Percentiles rank a stretch among this genome's conserved stretches.
These are phyloP conservation scores for Moesziomyces sp. DNA, from an alignment of 1,284 basidiomycete genomes.

Conservation along the genomic window DNA sequence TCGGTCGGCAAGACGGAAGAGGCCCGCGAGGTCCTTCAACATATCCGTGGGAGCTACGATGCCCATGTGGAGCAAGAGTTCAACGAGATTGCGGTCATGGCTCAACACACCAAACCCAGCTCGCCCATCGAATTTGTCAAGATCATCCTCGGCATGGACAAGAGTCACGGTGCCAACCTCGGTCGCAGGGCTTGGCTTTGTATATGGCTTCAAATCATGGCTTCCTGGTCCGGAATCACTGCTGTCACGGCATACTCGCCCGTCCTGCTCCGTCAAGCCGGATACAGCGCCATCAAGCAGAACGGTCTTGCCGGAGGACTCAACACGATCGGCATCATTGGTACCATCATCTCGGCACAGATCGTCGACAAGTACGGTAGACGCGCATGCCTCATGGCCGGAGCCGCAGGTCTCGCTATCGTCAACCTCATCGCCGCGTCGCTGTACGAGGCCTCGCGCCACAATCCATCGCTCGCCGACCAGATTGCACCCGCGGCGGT, in stretches of 20 bases:
- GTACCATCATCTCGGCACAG: neutral
- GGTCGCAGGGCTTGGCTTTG: neutral
- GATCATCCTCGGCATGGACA: neutral
- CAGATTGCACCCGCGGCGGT: neutral
- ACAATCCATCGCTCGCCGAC: neutral
- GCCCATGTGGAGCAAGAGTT: neutral
- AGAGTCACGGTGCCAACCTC: neutral
- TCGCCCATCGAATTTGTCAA: neutral
- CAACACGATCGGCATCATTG: neutral
- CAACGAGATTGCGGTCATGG: neutral
- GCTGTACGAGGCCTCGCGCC: conserved; percentile 1
- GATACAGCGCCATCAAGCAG: neutral
- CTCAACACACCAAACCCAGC: neutral
- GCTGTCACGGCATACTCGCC: neutral
- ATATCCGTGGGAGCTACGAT: neutral
- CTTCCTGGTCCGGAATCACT: neutral
- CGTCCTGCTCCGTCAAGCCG: neutral
- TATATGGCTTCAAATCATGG: neutral
- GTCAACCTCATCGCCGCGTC: neutral
- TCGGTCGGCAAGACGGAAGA: neutral
- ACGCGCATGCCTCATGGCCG: neutral
- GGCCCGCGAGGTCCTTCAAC: neutral
- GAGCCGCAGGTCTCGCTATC: neutral
- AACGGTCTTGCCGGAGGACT: neutral
- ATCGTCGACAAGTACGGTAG: neutral